phyloP scores from a whole-genome alignment of 495 filamentous ascomycete species.

The Trichocladium uniseriatum region DNA sequence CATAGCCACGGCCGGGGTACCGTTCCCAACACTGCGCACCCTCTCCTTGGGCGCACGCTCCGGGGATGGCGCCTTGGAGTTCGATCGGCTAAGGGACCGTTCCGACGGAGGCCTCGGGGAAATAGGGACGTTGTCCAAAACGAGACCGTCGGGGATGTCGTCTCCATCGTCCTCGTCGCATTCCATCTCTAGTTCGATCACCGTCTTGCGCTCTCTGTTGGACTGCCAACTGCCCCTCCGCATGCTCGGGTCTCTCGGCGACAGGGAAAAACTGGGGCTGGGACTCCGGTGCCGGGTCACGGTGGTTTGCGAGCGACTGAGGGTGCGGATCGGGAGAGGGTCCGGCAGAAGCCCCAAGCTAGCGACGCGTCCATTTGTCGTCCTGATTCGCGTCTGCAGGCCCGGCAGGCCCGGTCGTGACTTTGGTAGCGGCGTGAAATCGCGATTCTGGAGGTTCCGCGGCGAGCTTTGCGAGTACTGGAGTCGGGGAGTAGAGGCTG shows the following conservation, averaged over 20 bases:
- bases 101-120: constrained; percentile 70
- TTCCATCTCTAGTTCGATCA: constrained; percentile 74
- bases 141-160: constrained; percentile 83
- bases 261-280: constrained; percentile 32
- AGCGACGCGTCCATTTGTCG: constrained; percentile 24
- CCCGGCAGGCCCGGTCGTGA: constrained; percentile 20
- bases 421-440: constrained; percentile 8
- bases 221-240: constrained; percentile 66
- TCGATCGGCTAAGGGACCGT: constrained; percentile 43
- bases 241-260: constrained; percentile 36
- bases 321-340: constrained; percentile 27
- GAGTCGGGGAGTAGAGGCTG: constrained; percentile 24
- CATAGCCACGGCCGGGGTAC: constrained; percentile 41
- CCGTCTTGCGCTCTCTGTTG: constrained; percentile 54
- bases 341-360: constrained; percentile 27
- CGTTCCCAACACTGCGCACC: constrained; percentile 44
- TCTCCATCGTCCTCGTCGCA: constrained; percentile 79
- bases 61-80: constrained; percentile 47
- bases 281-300: constrained; percentile 29
- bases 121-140: constrained; percentile 91
- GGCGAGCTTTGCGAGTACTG: constrained; percentile 22
- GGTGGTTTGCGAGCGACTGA: constrained; percentile 26
- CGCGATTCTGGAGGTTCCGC: constrained; percentile 19
- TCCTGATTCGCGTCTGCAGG: constrained; percentile 23
- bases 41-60: constrained; percentile 45